These are phyloP conservation scores for Choiromyces venosus DNA, from an alignment of 495 filamentous ascomycete genomes.

Conservation along the genomic window DNA sequence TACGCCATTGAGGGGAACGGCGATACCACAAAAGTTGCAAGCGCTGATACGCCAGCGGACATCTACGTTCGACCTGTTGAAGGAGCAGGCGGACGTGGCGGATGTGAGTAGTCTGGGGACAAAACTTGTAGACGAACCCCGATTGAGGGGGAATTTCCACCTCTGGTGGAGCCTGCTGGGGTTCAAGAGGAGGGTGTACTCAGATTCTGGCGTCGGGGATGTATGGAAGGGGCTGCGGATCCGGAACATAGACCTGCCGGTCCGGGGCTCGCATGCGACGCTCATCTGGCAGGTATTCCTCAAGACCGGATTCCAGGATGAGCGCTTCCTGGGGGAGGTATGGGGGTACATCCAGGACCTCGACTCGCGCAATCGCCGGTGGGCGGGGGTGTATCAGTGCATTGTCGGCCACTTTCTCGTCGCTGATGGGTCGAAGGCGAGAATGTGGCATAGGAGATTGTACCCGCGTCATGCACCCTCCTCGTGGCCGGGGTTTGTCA, in stretches of 20 bases:
- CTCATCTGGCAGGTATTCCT: constrained; percentile 31
- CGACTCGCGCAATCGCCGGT: constrained; percentile 12
- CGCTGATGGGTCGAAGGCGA: constrained; percentile 11
- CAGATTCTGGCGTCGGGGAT: constrained; percentile 28
- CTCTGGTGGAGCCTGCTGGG: constrained; percentile 34
- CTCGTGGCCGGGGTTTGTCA: constrained; percentile 26
- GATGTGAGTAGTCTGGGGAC: constrained; percentile 9
- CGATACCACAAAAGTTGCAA: neutral
- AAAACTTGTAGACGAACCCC: constrained; percentile 31
- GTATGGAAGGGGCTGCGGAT: constrained; percentile 33
- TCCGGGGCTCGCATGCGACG: constrained; percentile 20
- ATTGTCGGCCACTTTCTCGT: constrained; percentile 26
- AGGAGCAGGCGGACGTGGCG: constrained; percentile 23
- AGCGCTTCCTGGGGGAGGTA: constrained; percentile 21
- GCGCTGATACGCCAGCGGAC: neutral
- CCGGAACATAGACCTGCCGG: constrained; percentile 30
- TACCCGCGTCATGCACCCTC: constrained; percentile 23
- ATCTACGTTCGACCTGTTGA: constrained; percentile 18
- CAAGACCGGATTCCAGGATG: constrained; percentile 21
- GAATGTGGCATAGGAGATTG: constrained; percentile 20
- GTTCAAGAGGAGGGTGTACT: constrained; percentile 30
- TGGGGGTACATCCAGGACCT: constrained; percentile 29
- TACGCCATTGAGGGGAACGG: neutral
- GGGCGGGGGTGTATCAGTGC: constrained; percentile 31
- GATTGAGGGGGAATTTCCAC: constrained; percentile 9